Percentiles rank a stretch among this genome's conserved stretches.
These are phyloP conservation scores for Pilaira anomala DNA, from an alignment of 192 early-diverging fungal species.

Conservation along the genomic window DNA sequence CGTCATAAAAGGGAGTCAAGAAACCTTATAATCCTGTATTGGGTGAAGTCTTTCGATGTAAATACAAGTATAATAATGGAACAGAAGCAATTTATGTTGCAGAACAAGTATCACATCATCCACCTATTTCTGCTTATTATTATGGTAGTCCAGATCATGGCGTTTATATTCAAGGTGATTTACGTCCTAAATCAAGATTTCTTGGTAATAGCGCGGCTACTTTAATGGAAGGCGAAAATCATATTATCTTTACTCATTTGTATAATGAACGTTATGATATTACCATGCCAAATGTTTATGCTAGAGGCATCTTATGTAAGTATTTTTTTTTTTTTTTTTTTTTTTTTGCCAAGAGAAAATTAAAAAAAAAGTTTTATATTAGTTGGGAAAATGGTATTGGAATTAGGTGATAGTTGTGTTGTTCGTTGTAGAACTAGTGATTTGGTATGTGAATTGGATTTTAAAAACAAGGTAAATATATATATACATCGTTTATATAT, in stretches of 20 bases:
- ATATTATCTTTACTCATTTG: slow-evolving; percentile 58
- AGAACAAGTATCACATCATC: slow-evolving; percentile 95
- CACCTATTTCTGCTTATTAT: slow-evolving; percentile 83
- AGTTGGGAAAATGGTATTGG: slow-evolving; percentile 92
- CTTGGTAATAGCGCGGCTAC: slow-evolving; percentile 89
- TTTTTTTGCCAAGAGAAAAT: slow-evolving; percentile 1
- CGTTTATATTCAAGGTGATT: slow-evolving; percentile 73
- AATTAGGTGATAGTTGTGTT: slow-evolving; percentile 80
- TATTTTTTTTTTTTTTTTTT: background rate
- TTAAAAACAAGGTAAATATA: slow-evolving; percentile 76
- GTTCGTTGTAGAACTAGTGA: slow-evolving; percentile 73
- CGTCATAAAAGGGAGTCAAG: slow-evolving; percentile 82
- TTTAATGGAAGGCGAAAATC: slow-evolving; percentile 73
- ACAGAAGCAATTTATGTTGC: slow-evolving; percentile 77
- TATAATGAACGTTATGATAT: slow-evolving; percentile 78
- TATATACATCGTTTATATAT: background rate
- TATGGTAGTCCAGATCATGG: slow-evolving; percentile 81
- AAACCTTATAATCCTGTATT: slow-evolving; percentile 96
- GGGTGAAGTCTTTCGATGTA: slow-evolving; percentile 88
- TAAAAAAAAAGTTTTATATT: background rate
- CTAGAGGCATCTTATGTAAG: slow-evolving; percentile 66
- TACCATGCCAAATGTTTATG: slow-evolving; percentile 90
- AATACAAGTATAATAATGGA: slow-evolving; percentile 67
- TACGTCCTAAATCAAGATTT: slow-evolving; percentile 85
- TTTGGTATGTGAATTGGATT: slow-evolving; percentile 81